Evolutionary conservation across 1,139 yeast species (phyloP), one percentile per base, ranked within the genome.

Genomic region (Geotrichum cucujoidarum): DNA sequence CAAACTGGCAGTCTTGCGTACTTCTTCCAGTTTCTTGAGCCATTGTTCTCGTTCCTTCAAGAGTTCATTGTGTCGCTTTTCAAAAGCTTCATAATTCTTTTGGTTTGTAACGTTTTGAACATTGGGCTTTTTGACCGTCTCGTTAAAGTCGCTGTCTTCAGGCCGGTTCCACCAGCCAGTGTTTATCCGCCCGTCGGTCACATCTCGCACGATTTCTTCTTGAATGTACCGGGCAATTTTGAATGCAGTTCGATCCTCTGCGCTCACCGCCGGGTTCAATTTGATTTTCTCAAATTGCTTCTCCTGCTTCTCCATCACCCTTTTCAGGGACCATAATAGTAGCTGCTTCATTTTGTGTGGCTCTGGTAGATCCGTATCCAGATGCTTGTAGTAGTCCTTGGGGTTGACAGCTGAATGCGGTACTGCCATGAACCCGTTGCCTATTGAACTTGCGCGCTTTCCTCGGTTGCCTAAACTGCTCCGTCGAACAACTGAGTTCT

Each of bases 291-390:
- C 59, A 42, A 66, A 65, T 25, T 62, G 60, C 6, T 69, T 71
- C 20, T 57, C 53, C 38, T 55, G 57, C n/a, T 57, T 55, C 30
- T 73, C 75, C 40, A 68, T 57, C 29, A 72, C 74, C 50, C 82
- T 72, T 51, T 77, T 77, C 30, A 81, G 71, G 50, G 86, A 78
- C 95, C 94, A 84, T 3, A 78, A 71, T 45, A 85, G 62, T 18
- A 86, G 63, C 59, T 83, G 89, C 54, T 83, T 73, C 83, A 85
- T 78, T 52, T 81, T 72, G 57, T 81, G 84, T 0, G 90, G 87
- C 49, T 81, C 92, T 0, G 94, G 86, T 38, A 81, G 57, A 18
- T 76, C 74, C 1, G 72, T 65, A 53, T 83, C 85, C 31, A 85
- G 63, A 56, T 80, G 80, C 60, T 82, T 83, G 60, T 77, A 78